Percentiles rank a stretch among this genome's conserved stretches.
Evolutionary conservation across 2,329 filamentous ascomycete species (phyloP).

Genomic region (Arthrobotrys pseudoclavata): DNA sequence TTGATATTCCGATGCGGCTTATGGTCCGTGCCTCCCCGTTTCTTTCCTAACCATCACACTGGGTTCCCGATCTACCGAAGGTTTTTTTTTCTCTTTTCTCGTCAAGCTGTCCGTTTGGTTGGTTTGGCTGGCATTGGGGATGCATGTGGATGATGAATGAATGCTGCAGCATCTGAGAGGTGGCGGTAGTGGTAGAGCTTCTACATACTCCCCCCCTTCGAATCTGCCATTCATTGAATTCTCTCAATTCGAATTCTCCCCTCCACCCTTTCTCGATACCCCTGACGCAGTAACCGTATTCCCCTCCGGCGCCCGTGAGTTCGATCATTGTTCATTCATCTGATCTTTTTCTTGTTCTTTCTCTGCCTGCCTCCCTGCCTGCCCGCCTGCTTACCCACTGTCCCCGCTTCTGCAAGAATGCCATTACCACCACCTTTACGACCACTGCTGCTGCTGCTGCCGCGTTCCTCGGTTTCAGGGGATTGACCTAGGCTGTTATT

Average conservation of each 20-base stretch:
- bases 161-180: slow-evolving; percentile 7
- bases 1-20: slow-evolving; percentile 46
- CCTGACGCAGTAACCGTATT: slow-evolving; percentile 33
- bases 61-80: slow-evolving; percentile 52
- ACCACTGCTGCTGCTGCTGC: slow-evolving; percentile 7
- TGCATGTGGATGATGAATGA: slow-evolving; percentile 7
- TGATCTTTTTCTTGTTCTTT: slow-evolving; percentile 33
- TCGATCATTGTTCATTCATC: slow-evolving; percentile 13
- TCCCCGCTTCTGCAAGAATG: slow-evolving; percentile 52
- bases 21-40: slow-evolving; percentile 28
- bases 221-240: background rate
- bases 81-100: background rate
- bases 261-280: slow-evolving; percentile 10
- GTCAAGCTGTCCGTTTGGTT: background rate
- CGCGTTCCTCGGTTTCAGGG: slow-evolving; percentile 27
- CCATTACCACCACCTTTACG: slow-evolving; percentile 27
- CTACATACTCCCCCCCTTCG: slow-evolving; percentile 28
- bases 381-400: slow-evolving; percentile 1
- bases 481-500: slow-evolving; percentile 28
- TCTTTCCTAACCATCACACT: slow-evolving; percentile 34
- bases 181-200: background rate
- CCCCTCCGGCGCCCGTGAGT: slow-evolving; percentile 42
- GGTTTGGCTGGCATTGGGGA: background rate
- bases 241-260: slow-evolving; percentile 14
- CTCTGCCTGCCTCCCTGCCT: background rate